Evolutionary conservation across 2,329 filamentous ascomycete genomes (phyloP).

Genomic region (Trichoderma simmonsii): DNA sequence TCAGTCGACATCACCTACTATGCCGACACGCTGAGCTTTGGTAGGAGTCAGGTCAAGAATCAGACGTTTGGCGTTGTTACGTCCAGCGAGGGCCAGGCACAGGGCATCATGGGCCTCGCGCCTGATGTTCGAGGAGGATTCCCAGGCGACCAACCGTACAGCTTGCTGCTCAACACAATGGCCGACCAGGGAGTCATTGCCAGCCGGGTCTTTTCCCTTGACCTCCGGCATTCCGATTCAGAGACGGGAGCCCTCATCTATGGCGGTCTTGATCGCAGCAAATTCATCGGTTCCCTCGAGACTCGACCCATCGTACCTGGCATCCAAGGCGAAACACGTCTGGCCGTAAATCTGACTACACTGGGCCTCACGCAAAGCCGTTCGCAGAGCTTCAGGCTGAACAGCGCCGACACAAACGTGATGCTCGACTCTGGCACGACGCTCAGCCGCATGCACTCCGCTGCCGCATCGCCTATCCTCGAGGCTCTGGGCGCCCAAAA

Average conservation of each 20-base stretch:
- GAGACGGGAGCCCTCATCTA: slow-evolving; percentile 50
- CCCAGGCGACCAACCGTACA: slow-evolving; percentile 42
- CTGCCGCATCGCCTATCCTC: slow-evolving; percentile 43
- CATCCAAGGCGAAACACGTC: slow-evolving; percentile 34
- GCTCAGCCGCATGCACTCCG: slow-evolving; percentile 43
- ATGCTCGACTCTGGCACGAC: slow-evolving; percentile 55
- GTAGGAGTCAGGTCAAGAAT: slow-evolving; percentile 38
- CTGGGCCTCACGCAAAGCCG: slow-evolving; percentile 31
- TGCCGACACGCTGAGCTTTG: slow-evolving; percentile 45
- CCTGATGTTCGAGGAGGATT: slow-evolving; percentile 41
- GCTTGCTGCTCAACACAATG: slow-evolving; percentile 51
- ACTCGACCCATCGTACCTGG: slow-evolving; percentile 43
- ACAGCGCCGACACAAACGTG: slow-evolving; percentile 36
- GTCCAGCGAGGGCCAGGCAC: slow-evolving; percentile 44
- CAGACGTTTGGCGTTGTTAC: slow-evolving; percentile 52
- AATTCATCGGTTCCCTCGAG: slow-evolving; percentile 47
- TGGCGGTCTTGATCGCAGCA: slow-evolving; percentile 51
- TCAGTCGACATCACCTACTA: slow-evolving; percentile 45
- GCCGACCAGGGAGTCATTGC: slow-evolving; percentile 45
- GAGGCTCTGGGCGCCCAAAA: slow-evolving; percentile 40
- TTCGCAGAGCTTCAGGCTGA: slow-evolving; percentile 27
- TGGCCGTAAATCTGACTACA: slow-evolving; percentile 34
- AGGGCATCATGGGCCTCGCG: slow-evolving; percentile 52
- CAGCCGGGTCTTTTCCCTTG: slow-evolving; percentile 50
- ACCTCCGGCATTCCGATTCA: slow-evolving; percentile 44